These are phyloP conservation scores for Porpolomopsis calyptriformis DNA, from an alignment of 768 basidiomycete genomes.

Conservation along the genomic window DNA sequence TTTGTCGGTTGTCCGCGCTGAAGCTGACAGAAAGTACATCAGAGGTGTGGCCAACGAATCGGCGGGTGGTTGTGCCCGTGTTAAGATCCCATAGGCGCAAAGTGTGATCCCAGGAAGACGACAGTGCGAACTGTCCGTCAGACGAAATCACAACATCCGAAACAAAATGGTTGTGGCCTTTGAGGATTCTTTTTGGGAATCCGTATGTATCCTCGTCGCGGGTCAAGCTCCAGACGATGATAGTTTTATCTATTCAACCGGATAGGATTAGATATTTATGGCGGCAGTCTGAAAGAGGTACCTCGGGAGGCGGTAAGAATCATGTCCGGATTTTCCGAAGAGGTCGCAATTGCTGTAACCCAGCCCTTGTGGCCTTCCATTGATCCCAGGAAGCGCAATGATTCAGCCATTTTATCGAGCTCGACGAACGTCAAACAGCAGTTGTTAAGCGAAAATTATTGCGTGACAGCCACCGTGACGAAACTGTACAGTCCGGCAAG, in stretches of 20 bases:
- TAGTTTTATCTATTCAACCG: constrained; percentile 79
- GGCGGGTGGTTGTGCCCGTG: constrained; percentile 90
- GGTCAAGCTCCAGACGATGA: constrained; percentile 98
- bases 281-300: constrained; percentile 27
- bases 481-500: constrained; percentile 47
- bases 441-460: constrained; percentile 25
- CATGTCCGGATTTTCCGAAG: constrained; percentile 98
- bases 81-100: constrained; percentile 99
- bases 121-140: constrained; percentile 98
- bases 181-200: constrained; percentile 93
- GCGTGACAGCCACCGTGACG: constrained; percentile 56
- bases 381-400: constrained; percentile 84
- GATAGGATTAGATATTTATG: constrained; percentile 11
- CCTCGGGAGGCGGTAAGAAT: constrained; percentile 97
- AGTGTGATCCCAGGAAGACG: constrained; percentile 99
- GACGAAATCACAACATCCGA: constrained; percentile 98
- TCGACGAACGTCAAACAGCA: not conserved
- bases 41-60: constrained; percentile 95
- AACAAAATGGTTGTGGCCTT: constrained; percentile 99
- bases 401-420: constrained; percentile 56
- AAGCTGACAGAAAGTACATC: constrained; percentile 99
- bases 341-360: constrained; percentile 98
- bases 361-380: constrained; percentile 91
- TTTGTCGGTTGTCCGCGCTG: constrained; percentile 99
- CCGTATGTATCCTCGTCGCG: constrained; percentile 87